These are phyloP conservation scores for Fusarium oligoseptatum DNA, from an alignment of 2,329 filamentous ascomycete genomes.

Conservation along the genomic window DNA sequence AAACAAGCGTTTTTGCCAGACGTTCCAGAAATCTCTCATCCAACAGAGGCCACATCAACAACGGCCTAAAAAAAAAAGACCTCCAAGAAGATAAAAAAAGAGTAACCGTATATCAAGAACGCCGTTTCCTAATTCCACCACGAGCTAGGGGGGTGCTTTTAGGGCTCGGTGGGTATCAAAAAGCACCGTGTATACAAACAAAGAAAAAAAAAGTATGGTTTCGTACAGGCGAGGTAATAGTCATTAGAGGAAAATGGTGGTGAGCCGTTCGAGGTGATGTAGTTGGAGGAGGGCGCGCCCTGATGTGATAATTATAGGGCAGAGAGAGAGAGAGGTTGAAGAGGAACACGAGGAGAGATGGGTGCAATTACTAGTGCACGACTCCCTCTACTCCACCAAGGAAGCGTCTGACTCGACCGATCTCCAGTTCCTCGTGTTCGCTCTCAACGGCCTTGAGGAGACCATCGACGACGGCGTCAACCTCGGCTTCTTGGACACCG, in stretches of 20 bases:
- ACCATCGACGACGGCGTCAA: slow-evolving; percentile 84
- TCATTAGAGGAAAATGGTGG: slow-evolving; percentile 36
- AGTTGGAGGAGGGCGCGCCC: background rate
- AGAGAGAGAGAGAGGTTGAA: background rate
- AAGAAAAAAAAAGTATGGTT: slow-evolving; percentile 16
- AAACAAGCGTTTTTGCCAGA: slow-evolving; percentile 2
- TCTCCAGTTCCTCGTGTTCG: slow-evolving; percentile 81
- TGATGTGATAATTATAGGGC: background rate
- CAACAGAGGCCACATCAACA: slow-evolving; percentile 17
- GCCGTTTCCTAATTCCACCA: slow-evolving; percentile 39
- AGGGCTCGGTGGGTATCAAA: slow-evolving; percentile 47
- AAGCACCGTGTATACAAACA: slow-evolving; percentile 38
- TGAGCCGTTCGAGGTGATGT: slow-evolving; percentile 1
- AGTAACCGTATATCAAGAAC: slow-evolving; percentile 21
- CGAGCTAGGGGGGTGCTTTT: slow-evolving; percentile 35
- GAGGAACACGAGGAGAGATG: background rate
- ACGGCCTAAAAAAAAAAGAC: background rate
- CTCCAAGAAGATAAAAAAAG: slow-evolving; percentile 4
- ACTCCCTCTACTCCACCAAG: slow-evolving; percentile 81
- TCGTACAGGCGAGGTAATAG: slow-evolving; percentile 30
- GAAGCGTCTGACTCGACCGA: slow-evolving; percentile 82
- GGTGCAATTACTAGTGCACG: slow-evolving; percentile 53
- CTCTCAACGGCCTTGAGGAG: slow-evolving; percentile 91
- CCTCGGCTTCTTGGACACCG: slow-evolving; percentile 79
- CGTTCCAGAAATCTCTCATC: slow-evolving; percentile 25